Evolutionary conservation across 192 early-diverging fungal species (phyloP).

Genomic region (Backusella luteola): DNA sequence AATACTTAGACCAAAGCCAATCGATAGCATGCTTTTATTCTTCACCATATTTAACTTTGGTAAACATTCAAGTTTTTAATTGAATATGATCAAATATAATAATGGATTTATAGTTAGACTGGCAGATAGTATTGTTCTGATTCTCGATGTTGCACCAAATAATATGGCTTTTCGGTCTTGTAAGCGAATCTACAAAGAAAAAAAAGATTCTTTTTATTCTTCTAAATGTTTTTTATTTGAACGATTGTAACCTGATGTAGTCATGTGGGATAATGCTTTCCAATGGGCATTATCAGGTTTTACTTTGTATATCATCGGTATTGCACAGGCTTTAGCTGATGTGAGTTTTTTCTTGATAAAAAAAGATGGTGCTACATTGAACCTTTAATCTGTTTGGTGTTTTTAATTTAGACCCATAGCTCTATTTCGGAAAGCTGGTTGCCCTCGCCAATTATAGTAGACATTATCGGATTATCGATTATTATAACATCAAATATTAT

Average conservation of each 20-base stretch:
- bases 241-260: not conserved
- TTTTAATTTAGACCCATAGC: conserved; percentile 19
- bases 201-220: no score
- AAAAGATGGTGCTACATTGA: no score
- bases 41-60: no score
- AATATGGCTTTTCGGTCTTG: conserved; percentile 21
- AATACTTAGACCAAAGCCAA: no score
- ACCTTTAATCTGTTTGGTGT: no score
- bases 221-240: no score
- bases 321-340: conserved; percentile 30
- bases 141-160: conserved; percentile 18
- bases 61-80: not conserved
- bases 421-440: conserved; percentile 17
- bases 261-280: conserved; percentile 27
- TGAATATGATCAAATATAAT: not conserved
- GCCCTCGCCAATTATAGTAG: not conserved
- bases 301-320: conserved; percentile 25
- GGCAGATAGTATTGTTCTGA: conserved; percentile 13
- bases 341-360: conserved; percentile 2
- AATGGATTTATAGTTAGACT: not conserved
- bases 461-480: conserved; percentile 8
- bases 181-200: not conserved
- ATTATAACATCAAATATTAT: conserved; percentile 14
- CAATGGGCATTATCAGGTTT: conserved; percentile 25
- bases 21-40: no score